Evolutionary conservation across 768 basidiomycete genomes (phyloP).

Genomic region (Kwoniella sp.): DNA sequence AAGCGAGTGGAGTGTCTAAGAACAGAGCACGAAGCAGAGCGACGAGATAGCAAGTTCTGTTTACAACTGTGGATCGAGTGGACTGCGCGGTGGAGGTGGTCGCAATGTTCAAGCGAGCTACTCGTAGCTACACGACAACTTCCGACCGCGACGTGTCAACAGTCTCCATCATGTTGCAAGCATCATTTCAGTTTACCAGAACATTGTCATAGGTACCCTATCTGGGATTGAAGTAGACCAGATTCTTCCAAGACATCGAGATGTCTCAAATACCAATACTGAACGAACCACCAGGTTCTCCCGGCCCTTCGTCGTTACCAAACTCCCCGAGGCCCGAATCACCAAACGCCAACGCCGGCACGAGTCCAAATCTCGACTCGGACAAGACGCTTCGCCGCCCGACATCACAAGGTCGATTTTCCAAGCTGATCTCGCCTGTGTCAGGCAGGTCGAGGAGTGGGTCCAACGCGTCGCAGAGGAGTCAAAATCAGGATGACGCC

Average conservation of each 20-base stretch:
- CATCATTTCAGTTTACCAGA: too few species aligned
- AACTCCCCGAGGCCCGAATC: conserved; percentile 31
- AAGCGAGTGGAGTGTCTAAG: background rate
- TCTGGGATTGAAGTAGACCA: too few species aligned
- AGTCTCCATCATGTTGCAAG: background rate
- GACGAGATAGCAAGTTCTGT: background rate
- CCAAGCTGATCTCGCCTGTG: conserved; percentile 33
- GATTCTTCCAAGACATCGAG: background rate
- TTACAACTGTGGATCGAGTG: background rate
- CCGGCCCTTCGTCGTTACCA: conserved; percentile 32
- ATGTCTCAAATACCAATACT: conserved; percentile 11
- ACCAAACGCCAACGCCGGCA: conserved; percentile 15
- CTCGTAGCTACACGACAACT: background rate
- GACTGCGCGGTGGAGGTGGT: background rate
- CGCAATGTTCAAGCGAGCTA: background rate
- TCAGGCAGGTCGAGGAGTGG: conserved; percentile 34
- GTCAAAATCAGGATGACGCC: conserved; percentile 31
- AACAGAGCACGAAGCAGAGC: background rate
- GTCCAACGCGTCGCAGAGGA: conserved; percentile 40
- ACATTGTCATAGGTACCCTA: too few species aligned
- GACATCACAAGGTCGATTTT: conserved; percentile 37
- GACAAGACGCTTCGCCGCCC: conserved; percentile 23
- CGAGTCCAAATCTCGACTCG: conserved; percentile 7
- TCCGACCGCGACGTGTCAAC: background rate
- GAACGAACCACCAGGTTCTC: conserved; percentile 9